Evolutionary conservation across 345 rosid genomes (phyloP).

Genomic region (Eucalyptus marginata): DNA sequence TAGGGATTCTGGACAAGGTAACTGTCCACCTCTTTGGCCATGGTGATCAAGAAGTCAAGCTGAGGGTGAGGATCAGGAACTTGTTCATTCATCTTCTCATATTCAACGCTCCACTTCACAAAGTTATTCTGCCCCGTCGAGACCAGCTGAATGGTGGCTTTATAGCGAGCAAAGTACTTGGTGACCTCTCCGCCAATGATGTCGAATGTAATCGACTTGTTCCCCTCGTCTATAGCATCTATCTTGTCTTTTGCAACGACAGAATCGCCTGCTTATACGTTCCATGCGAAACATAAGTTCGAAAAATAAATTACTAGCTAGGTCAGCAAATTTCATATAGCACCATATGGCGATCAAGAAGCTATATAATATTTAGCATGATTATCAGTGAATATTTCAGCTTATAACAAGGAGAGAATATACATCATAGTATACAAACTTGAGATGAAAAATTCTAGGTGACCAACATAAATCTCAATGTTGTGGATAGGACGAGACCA

Average conservation of each 20-base stretch:
- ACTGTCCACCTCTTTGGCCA: conserved; percentile 7
- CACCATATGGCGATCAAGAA: neutral
- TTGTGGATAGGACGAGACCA: neutral
- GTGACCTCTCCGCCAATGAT: conserved; percentile 15
- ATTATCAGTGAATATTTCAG: neutral
- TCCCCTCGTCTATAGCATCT: conserved; percentile 4
- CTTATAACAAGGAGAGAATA: neutral
- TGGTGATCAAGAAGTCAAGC: conserved; percentile 5
- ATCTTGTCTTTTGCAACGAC: neutral
- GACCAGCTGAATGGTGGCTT: neutral
- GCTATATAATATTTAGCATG: neutral
- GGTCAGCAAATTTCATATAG: neutral
- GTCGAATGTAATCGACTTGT: neutral
- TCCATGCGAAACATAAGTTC: neutral
- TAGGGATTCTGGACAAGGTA: neutral
- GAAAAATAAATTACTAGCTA: neutral
- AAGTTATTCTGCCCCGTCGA: neutral
- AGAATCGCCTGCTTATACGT: neutral
- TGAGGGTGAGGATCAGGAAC: conserved; percentile 9
- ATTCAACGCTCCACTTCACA: conserved; percentile 9
- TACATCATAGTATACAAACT: neutral
- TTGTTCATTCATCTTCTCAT: conserved; percentile 11
- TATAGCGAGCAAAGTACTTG: conserved; percentile 9
- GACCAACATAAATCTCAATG: neutral
- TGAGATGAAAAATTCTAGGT: neutral